Evolutionary conservation across 2,329 filamentous ascomycete species (phyloP).

Genomic region (Fusarium poae): DNA sequence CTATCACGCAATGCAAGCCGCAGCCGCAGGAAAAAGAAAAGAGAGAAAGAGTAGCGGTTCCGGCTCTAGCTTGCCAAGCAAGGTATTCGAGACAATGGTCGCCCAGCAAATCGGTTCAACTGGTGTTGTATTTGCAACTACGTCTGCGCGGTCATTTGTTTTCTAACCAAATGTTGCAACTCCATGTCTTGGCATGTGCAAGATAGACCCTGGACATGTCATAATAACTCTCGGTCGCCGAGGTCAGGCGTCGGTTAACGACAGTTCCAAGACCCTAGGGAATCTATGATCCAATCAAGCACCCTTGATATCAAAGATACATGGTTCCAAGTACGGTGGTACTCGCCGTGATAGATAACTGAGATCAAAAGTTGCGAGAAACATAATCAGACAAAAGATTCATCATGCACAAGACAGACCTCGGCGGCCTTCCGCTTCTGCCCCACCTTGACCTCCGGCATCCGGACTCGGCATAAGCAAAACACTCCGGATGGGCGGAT

Average conservation of each 20-base stretch:
- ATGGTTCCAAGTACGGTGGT: neutral
- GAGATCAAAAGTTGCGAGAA: neutral
- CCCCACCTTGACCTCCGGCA: slow-evolving; percentile 37
- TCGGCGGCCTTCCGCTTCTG: slow-evolving; percentile 35
- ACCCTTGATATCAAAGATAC: slow-evolving; percentile 11
- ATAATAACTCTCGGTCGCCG: slow-evolving; percentile 34
- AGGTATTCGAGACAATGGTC: neutral
- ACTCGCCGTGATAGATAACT: slow-evolving; percentile 7
- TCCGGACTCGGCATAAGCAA: slow-evolving; percentile 35
- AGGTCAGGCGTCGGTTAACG: slow-evolving; percentile 45
- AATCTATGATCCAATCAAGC: slow-evolving; percentile 25
- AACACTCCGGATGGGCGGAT: slow-evolving; percentile 37
- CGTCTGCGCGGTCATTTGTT: slow-evolving; percentile 1
- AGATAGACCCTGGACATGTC: neutral
- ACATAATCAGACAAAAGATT: neutral
- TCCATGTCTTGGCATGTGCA: slow-evolving; percentile 28
- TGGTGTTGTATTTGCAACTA: slow-evolving; percentile 6
- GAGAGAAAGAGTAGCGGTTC: neutral
- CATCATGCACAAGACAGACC: neutral
- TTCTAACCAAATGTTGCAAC: neutral
- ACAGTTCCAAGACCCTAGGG: slow-evolving; percentile 11
- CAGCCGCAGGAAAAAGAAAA: slow-evolving; percentile 30
- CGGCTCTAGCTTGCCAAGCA: neutral
- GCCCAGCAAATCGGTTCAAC: neutral
- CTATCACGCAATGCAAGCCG: slow-evolving; percentile 37